These are phyloP conservation scores for Globisporangium apiculatum DNA, from an alignment of 352 stramenopile species.

Conservation along the genomic window DNA sequence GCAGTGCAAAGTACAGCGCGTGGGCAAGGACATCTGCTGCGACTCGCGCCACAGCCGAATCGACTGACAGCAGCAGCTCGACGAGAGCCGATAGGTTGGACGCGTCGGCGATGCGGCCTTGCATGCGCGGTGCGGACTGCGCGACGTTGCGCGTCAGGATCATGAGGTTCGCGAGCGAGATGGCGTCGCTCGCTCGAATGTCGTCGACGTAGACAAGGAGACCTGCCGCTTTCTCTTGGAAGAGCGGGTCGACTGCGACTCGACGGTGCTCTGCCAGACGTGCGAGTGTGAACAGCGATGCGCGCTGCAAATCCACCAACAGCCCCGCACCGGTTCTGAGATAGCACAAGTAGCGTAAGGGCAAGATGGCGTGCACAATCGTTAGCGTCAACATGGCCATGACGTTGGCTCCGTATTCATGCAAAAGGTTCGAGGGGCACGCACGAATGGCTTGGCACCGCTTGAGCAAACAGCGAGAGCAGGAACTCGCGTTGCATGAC, in stretches of 20 bases:
- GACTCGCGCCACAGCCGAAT: neutral
- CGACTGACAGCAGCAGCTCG: conserved; percentile 1
- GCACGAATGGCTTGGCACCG: neutral
- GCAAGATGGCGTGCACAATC: neutral
- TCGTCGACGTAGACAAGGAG: conserved; percentile 4
- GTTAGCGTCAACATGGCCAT: too few species aligned
- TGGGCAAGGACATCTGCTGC: conserved; percentile 9
- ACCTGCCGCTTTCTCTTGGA: conserved; percentile 24
- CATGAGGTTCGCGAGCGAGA: conserved; percentile 21
- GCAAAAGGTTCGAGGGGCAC: too few species aligned
- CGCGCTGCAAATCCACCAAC: conserved; percentile 14
- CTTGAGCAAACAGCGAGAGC: conserved; percentile 6
- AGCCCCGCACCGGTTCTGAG: neutral
- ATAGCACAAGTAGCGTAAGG: neutral
- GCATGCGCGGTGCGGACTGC: conserved; percentile 20
- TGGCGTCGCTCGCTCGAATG: neutral
- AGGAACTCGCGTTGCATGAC: conserved; percentile 7
- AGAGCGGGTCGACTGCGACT: conserved; percentile 19
- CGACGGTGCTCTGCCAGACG: conserved; percentile 18
- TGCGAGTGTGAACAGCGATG: conserved; percentile 24
- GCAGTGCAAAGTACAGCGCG: conserved; percentile 11
- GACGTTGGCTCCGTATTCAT: too few species aligned
- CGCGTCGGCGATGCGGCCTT: conserved; percentile 18
- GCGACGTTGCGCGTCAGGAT: conserved; percentile 18
- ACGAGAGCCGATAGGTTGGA: conserved; percentile 5